phyloP scores from a whole-genome alignment of 352 stramenopile species.

The Pythium angustatum region DNA sequence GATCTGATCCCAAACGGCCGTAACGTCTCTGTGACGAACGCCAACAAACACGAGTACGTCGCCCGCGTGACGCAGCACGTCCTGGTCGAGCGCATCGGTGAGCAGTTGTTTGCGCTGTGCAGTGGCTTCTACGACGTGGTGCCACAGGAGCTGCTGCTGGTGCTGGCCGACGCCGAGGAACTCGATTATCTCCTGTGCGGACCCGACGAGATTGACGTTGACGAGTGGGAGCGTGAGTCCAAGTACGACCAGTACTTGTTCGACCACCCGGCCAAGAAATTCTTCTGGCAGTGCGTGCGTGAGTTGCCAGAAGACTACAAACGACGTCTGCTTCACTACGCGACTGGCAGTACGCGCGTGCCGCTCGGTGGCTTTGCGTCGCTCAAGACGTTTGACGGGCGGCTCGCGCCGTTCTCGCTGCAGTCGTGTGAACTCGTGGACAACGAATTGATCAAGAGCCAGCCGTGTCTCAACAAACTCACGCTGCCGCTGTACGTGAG shows the following conservation, averaged over 20 bases:
- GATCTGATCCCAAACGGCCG: conserved; percentile 37
- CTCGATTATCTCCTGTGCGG: conserved; percentile 96
- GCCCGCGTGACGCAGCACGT: conserved; percentile 68
- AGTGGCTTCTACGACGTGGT: conserved; percentile 96
- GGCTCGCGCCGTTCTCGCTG: conserved; percentile 10
- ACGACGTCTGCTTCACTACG: conserved; percentile 3
- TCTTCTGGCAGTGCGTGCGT: conserved; percentile 2
- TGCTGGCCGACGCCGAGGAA: conserved; percentile 95
- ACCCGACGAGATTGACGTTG: conserved; percentile 93
- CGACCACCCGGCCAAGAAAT: conserved; percentile 1
- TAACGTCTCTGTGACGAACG: conserved; percentile 88
- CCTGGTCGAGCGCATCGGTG: conserved; percentile 53
- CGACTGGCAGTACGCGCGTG: conserved; percentile 10
- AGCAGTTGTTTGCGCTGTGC: conserved; percentile 65
- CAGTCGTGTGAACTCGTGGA: conserved; percentile 15
- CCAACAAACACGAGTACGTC: conserved; percentile 93
- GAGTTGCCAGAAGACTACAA: conserved; percentile 6
- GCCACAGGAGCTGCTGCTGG: conserved; percentile 90
- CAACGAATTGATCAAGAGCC: conserved; percentile 7
- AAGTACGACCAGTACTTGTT: conserved; percentile 17
- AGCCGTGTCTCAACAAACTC: conserved; percentile 18
- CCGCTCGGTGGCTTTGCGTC: conserved; percentile 1
- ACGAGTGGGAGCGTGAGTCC: conserved; percentile 87
- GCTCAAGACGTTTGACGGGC: conserved; percentile 7
- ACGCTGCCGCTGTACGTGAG: conserved; percentile 18